Evolutionary conservation across 371 early-diverging fungal genomes (phyloP).

Genomic region (Choanephora cucurbitarum): DNA sequence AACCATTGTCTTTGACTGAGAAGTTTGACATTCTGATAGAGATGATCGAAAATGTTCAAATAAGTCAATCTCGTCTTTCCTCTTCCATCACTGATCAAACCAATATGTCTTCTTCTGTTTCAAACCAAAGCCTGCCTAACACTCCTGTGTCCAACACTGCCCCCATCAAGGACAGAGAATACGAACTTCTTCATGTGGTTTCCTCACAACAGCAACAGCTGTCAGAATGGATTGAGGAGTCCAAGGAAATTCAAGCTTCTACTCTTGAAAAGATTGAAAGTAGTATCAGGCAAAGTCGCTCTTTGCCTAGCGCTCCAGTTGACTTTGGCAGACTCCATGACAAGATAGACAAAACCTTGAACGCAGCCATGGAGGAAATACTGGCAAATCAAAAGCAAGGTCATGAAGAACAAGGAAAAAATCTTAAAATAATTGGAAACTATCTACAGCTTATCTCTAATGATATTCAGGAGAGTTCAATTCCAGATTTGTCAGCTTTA

Average conservation of each 20-base stretch:
- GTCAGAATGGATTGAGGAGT: slow-evolving; percentile 16
- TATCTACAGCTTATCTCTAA: slow-evolving; percentile 37
- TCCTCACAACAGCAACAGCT: slow-evolving; percentile 19
- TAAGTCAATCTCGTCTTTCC: slow-evolving; percentile 31
- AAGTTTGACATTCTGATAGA: slow-evolving; percentile 44
- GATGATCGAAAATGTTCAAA: slow-evolving; percentile 43
- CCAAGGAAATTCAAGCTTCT: slow-evolving; percentile 14
- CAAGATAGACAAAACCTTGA: slow-evolving; percentile 15
- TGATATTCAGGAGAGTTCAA: slow-evolving; percentile 37
- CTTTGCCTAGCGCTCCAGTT: slow-evolving; percentile 7
- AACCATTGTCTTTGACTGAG: slow-evolving; percentile 24
- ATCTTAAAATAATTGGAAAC: slow-evolving; percentile 40
- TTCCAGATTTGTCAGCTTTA: slow-evolving; percentile 37
- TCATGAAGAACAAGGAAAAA: slow-evolving; percentile 39
- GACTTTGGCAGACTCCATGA: slow-evolving; percentile 19
- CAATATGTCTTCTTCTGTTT: slow-evolving; percentile 1
- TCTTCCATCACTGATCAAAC: slow-evolving; percentile 10
- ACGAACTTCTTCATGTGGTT: slow-evolving; percentile 4
- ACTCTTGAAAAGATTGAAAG: slow-evolving; percentile 6
- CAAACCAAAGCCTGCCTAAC: background rate
- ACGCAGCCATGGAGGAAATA: slow-evolving; percentile 18
- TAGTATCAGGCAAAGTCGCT: slow-evolving; percentile 4
- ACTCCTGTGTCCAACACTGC: slow-evolving; percentile 1
- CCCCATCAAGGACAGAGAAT: background rate
- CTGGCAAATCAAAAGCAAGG: slow-evolving; percentile 21